Evolutionary conservation across 345 rosid species (phyloP).

Genomic region (Salix udensis): DNA sequence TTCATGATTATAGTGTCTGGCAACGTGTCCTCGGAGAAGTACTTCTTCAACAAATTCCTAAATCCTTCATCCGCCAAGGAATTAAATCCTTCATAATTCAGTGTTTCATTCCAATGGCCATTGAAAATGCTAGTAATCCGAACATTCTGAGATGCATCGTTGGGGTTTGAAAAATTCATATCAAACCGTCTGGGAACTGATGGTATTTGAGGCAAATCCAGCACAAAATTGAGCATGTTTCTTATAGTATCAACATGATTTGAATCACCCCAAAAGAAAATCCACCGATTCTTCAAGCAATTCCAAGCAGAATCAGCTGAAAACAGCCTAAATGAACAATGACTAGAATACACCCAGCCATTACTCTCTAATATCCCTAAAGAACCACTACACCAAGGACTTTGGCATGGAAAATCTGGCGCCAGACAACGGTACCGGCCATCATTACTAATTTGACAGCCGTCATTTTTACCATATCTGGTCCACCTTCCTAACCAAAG

Average conservation of each 20-base stretch:
- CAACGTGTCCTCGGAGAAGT: slow-evolving; percentile 59
- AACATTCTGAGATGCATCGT: slow-evolving; percentile 56
- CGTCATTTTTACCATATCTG: slow-evolving; percentile 64
- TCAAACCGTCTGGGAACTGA: slow-evolving; percentile 88
- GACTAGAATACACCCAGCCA: slow-evolving; percentile 92
- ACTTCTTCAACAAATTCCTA: slow-evolving; percentile 59
- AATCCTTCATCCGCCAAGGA: slow-evolving; percentile 62
- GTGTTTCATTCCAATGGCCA: slow-evolving; percentile 83
- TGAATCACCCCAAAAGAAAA: slow-evolving; percentile 98
- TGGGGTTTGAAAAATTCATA: slow-evolving; percentile 63
- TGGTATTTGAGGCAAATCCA: slow-evolving; percentile 56
- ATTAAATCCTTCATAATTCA: slow-evolving; percentile 81
- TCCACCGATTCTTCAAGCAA: slow-evolving; percentile 72
- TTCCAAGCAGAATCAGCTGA: slow-evolving; percentile 62
- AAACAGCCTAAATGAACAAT: slow-evolving; percentile 72
- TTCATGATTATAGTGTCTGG: slow-evolving; percentile 81
- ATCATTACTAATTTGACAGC: slow-evolving; percentile 57
- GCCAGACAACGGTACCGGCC: slow-evolving; percentile 77
- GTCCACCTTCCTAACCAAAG: slow-evolving; percentile 94
- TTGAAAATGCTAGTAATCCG: slow-evolving; percentile 92
- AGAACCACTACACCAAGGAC: slow-evolving; percentile 83
- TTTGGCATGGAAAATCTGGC: slow-evolving; percentile 53
- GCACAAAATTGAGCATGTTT: slow-evolving; percentile 73
- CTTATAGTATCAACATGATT: slow-evolving; percentile 91
- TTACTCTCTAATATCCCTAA: slow-evolving; percentile 81